A percentile compares a stretch with the other conserved stretches of the same genome.
Evolutionary conservation across 805 yeast species (phyloP).

Genomic region (Candida piceae): DNA sequence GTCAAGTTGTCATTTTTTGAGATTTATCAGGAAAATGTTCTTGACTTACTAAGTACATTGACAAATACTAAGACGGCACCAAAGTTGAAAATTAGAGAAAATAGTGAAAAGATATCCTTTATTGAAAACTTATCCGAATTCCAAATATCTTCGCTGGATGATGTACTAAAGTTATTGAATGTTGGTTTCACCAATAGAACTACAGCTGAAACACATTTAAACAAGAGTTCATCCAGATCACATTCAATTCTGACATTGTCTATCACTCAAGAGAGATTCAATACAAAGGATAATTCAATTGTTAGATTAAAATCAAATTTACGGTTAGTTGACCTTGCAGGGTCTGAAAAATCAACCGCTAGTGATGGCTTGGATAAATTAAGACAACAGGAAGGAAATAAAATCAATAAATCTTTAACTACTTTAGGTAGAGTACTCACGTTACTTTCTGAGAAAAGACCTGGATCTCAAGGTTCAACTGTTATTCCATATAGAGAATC

Average conservation of each 20-base stretch:
- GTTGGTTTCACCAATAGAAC: slow-evolving; percentile 55
- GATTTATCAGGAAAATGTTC: slow-evolving; percentile 72
- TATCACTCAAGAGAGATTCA: slow-evolving; percentile 52
- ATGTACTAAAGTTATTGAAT: slow-evolving; percentile 42
- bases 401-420: slow-evolving; percentile 73
- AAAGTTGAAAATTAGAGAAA: slow-evolving; percentile 54
- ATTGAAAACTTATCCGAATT: slow-evolving; percentile 62
- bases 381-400: slow-evolving; percentile 67
- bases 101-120: slow-evolving; percentile 59
- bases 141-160: slow-evolving; percentile 41
- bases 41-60: slow-evolving; percentile 47
- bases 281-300: slow-evolving; percentile 26
- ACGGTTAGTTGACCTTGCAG: slow-evolving; percentile 73
- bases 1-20: slow-evolving; percentile 62
- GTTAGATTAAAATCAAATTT: slow-evolving; percentile 48
- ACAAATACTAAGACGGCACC: slow-evolving; percentile 3
- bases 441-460: slow-evolving; percentile 38
- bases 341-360: slow-evolving; percentile 66
- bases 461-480: slow-evolving; percentile 1
- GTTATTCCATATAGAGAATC: slow-evolving; percentile 74
- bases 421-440: slow-evolving; percentile 69
- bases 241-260: slow-evolving; percentile 72
- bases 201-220: slow-evolving; percentile 71
- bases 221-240: slow-evolving; percentile 68
- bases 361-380: slow-evolving; percentile 47